Percentiles rank a stretch among this genome's conserved stretches.
Conservation (phyloP, 805 yeast species). For the Candida endomychidarum region DNA sequence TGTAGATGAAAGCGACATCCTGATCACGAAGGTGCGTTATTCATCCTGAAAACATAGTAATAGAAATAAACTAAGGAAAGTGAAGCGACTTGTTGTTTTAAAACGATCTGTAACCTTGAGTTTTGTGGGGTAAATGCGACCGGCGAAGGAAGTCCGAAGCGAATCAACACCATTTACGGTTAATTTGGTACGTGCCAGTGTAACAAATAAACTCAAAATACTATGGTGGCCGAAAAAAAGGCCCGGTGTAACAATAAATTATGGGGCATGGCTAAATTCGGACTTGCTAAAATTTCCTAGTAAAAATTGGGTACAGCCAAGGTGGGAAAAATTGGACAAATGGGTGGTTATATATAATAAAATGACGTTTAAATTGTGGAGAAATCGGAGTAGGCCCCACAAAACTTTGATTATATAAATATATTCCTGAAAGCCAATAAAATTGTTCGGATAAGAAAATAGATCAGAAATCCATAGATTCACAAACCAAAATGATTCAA, state of each 20-base stretch:
- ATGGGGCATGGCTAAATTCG: background rate
- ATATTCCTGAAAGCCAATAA: slow-evolving; percentile 18
- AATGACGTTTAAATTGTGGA: slow-evolving; percentile 5
- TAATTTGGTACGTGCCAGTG: too few species aligned
- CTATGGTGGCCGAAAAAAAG: background rate
- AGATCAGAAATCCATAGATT: background rate
- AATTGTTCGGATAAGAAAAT: slow-evolving; percentile 14
- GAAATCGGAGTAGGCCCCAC: slow-evolving; percentile 8
- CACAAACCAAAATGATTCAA: slow-evolving; percentile 29
- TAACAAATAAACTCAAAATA: background rate
- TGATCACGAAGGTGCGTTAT: slow-evolving; percentile 1
- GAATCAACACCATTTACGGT: too few species aligned
- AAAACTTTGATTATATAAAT: slow-evolving; percentile 6
- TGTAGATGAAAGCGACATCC: slow-evolving; percentile 5
- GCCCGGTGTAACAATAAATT: slow-evolving; percentile 1
- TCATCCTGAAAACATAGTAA: background rate
- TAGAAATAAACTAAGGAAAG: too few species aligned
- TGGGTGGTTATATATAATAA: background rate
- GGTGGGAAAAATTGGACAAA: background rate
- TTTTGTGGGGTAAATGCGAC: background rate
- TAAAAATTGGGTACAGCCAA: background rate
- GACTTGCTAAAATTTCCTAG: background rate
- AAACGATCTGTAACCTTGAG: background rate
- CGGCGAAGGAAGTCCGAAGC: too few species aligned
- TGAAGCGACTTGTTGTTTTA: background rate